Conservation (phyloP, 345 rosid species). For the Rhizophora apiculata region DNA sequence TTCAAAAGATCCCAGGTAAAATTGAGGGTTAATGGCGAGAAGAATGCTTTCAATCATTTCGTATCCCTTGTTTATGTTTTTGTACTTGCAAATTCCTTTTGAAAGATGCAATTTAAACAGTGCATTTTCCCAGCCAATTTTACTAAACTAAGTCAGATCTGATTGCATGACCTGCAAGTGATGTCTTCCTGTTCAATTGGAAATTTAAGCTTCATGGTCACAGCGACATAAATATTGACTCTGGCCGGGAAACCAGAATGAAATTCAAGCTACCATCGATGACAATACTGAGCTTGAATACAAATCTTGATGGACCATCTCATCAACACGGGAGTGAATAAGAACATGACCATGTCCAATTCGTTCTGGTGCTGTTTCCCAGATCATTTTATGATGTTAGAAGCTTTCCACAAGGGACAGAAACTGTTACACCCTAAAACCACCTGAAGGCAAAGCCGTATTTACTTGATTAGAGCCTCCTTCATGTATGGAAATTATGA, state of each 20-base stretch:
- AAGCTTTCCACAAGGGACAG: constrained; percentile 30
- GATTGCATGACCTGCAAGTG: neutral
- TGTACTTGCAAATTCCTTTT: neutral
- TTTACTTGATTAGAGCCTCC: constrained; percentile 29
- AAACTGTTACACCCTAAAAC: constrained; percentile 30
- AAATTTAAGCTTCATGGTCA: neutral
- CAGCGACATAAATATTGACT: constrained; percentile 31
- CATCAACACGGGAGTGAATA: constrained; percentile 25
- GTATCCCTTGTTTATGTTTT: neutral
- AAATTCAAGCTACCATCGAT: constrained; percentile 13
- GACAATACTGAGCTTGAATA: constrained; percentile 10
- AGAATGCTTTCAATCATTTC: neutral
- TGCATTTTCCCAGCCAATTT: neutral
- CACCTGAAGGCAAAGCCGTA: constrained; percentile 25
- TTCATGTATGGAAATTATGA: constrained; percentile 42
- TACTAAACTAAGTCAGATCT: neutral
- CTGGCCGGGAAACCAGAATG: constrained; percentile 22
- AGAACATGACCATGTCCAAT: constrained; percentile 17
- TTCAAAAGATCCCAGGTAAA: neutral
- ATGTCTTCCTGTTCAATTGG: neutral
- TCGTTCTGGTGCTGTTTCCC: constrained; percentile 13
- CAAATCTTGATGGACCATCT: constrained; percentile 10
- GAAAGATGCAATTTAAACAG: neutral
- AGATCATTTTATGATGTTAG: constrained; percentile 10
- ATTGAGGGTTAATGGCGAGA: neutral